Conservation (phyloP, 495 filamentous ascomycete genomes). For the Chlorociboria aeruginascens region DNA sequence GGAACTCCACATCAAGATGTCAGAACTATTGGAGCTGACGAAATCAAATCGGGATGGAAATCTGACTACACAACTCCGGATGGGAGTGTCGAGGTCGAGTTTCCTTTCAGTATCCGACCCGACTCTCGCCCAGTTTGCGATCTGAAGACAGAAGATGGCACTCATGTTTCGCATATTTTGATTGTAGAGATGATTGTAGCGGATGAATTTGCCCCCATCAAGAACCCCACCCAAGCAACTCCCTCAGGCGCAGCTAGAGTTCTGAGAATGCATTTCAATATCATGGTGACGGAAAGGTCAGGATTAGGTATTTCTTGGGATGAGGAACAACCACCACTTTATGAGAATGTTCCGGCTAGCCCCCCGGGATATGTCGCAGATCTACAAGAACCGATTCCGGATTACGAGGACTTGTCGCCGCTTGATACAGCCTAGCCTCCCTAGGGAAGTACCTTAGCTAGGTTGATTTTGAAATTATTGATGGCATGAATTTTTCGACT, state of each 20-base stretch:
- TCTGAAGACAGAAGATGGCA: slow-evolving; percentile 63
- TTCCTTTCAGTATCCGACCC: slow-evolving; percentile 47
- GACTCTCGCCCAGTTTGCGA: slow-evolving; percentile 60
- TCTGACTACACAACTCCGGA: slow-evolving; percentile 66
- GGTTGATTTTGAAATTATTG: no score
- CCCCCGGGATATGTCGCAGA: slow-evolving; percentile 58
- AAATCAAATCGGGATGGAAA: slow-evolving; percentile 88
- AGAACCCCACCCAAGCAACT: slow-evolving; percentile 56
- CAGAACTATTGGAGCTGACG: slow-evolving; percentile 60
- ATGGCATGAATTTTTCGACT: no score
- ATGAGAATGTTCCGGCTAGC: slow-evolving; percentile 83
- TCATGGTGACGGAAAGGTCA: slow-evolving; percentile 66
- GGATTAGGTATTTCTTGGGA: slow-evolving; percentile 96
- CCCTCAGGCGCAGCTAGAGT: slow-evolving; percentile 88
- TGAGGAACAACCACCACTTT: slow-evolving; percentile 87
- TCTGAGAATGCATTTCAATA: slow-evolving; percentile 81
- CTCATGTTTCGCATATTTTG: slow-evolving; percentile 69
- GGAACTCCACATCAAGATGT: slow-evolving; percentile 68
- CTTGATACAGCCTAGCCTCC: background rate
- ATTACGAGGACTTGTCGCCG: slow-evolving; percentile 17
- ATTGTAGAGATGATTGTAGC: slow-evolving; percentile 89
- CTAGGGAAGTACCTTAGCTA: no score
- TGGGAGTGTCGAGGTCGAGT: slow-evolving; percentile 71
- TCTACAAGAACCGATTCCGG: slow-evolving; percentile 15
- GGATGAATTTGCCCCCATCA: slow-evolving; percentile 74